Evolutionary conservation across 176 grass and related monocot species (phyloP), one percentile per base, ranked within the genome.

Genomic region (Dactylis glomerata): DNA sequence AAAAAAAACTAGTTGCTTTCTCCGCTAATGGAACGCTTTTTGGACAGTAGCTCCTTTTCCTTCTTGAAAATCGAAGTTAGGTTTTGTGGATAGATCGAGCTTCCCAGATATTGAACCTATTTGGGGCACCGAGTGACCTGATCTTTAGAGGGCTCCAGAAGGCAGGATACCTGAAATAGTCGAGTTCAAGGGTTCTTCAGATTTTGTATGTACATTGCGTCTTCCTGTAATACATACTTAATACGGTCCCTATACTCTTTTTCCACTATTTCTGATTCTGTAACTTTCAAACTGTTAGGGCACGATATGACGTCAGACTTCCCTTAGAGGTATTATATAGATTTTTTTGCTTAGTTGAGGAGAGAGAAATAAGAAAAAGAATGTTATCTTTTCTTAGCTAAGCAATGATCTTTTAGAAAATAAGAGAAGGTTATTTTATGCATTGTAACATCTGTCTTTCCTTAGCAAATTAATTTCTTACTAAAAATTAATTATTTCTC

Each of bases 41-140:
- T 42, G 23, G 7, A 40, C 50, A 24, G 6, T 13, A 86, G 54
- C 22, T 40, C 64, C 77, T 15, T 31, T 79, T 66, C 37, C 14
- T 9, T 22, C 38, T 37, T 67, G n/a, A 26, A 67, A 80, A 47
- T 3, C 27, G 52, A 73, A 55, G 83, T 90, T 90, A 65, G 73
- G 64, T 86, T 86, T 44, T 86, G 52, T 64, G 34, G 78, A 90
- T 86, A 77, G 61, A 76, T n/a, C n/a, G n/a, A n/a, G 38, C n/a
- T 80, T 5, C 7, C n/a, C 5, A 41, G 30, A 70, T 54, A 32
- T 8, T 81, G 59, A 75, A 27, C 24, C 36, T 62, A 51, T 78
- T 86, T 78, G 78, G 16, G 50, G 5, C 42, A 78, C 42, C 36
- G 10, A 42, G 27, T 78, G 72, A 17, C 73, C 67, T 54, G 62